A percentile compares a stretch with the other conserved stretches of the same genome.
phyloP scores from a whole-genome alignment of 805 yeast species.

The Cyberlindnera mycetangii region DNA sequence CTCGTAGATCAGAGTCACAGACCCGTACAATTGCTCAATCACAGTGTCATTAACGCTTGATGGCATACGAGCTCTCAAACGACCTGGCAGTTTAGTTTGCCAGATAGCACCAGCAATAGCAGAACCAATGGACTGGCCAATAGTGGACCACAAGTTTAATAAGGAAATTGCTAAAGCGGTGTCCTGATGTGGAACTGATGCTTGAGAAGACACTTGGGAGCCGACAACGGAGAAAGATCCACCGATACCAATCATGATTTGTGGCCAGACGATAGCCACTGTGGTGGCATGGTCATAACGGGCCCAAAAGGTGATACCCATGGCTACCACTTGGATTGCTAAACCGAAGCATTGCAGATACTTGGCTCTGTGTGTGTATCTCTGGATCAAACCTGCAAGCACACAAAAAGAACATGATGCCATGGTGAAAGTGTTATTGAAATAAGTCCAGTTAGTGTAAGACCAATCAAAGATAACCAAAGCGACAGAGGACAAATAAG shows the following conservation, averaged over 20 bases:
- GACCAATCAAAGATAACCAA: conserved; percentile 32
- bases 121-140: conserved; percentile 39
- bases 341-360: conserved; percentile 35
- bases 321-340: conserved; percentile 33
- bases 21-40: conserved; percentile 25
- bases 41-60: conserved; percentile 20
- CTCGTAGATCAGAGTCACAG: conserved; percentile 25
- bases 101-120: conserved; percentile 40
- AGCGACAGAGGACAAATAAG: conserved; percentile 36
- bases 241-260: conserved; percentile 37
- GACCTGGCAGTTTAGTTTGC: conserved; percentile 32
- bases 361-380: conserved; percentile 37
- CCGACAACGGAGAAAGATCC: conserved; percentile 39
- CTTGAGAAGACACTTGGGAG: conserved; percentile 37
- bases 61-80: conserved; percentile 31
- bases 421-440: conserved; percentile 36
- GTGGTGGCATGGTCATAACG: conserved; percentile 23
- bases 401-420: conserved; percentile 37
- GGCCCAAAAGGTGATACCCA: conserved; percentile 31
- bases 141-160: conserved; percentile 32
- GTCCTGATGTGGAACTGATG: conserved; percentile 41
- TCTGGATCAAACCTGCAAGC: conserved; percentile 34
- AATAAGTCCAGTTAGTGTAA: conserved; percentile 35
- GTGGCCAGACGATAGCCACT: conserved; percentile 31
- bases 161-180: conserved; percentile 39